Conservation (phyloP, 2,329 filamentous ascomycete genomes). For the Clonostachys sp. region DNA sequence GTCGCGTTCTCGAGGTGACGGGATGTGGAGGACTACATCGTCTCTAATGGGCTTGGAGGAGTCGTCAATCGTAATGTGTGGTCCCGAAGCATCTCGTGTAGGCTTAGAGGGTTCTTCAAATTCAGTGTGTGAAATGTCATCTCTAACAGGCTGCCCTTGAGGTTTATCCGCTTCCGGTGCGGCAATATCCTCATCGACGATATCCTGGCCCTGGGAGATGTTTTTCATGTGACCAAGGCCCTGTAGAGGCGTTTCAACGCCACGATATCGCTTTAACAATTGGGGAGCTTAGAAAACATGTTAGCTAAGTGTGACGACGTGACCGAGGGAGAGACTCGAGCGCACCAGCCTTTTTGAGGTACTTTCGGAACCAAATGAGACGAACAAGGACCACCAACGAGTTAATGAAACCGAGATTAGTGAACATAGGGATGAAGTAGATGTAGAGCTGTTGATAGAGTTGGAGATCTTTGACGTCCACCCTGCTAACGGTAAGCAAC, state of each 20-base stretch:
- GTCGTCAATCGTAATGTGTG: slow-evolving; percentile 18
- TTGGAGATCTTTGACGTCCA: slow-evolving; percentile 41
- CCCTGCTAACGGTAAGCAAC: slow-evolving; percentile 16
- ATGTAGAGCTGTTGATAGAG: slow-evolving; percentile 46
- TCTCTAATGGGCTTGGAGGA: slow-evolving; percentile 14
- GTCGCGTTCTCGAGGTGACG: slow-evolving; percentile 22
- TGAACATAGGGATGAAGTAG: slow-evolving; percentile 42
- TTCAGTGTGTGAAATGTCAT: neutral
- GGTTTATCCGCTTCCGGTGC: neutral
- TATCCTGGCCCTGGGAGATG: neutral
- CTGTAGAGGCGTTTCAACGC: neutral
- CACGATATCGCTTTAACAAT: neutral
- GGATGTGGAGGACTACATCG: slow-evolving; percentile 18
- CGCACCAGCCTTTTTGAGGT: slow-evolving; percentile 29
- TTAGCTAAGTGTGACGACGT: neutral
- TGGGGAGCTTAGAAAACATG: neutral
- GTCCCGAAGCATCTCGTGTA: neutral
- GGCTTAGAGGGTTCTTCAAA: neutral
- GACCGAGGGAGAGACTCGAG: neutral
- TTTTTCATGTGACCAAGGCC: neutral
- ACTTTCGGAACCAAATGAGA: slow-evolving; percentile 41
- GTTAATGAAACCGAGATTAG: slow-evolving; percentile 43
- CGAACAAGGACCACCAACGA: slow-evolving; percentile 40
- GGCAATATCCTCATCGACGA: neutral
- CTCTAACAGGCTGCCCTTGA: neutral